phyloP scores from a whole-genome alignment of 2,329 filamentous ascomycete genomes.

The Didymella glomerata region DNA sequence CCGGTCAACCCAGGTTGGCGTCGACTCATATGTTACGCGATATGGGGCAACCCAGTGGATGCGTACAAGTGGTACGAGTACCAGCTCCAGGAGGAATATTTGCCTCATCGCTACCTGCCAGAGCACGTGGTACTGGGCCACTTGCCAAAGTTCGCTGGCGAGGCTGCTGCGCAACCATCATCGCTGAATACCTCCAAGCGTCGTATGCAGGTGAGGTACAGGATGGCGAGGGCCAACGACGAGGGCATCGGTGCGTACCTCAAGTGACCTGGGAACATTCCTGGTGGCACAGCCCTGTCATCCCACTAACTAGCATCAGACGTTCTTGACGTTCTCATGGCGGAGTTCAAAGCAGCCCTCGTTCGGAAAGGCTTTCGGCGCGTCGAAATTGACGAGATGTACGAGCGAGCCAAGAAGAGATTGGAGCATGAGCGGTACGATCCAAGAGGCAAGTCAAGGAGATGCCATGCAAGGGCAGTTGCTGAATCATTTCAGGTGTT shows the following conservation, averaged over 20 bases:
- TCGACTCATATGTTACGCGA: slow-evolving; percentile 35
- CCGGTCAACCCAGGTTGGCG: slow-evolving; percentile 23
- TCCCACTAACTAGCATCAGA: slow-evolving; percentile 25
- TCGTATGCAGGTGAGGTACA: slow-evolving; percentile 28
- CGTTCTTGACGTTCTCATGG: slow-evolving; percentile 38
- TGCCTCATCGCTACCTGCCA: slow-evolving; percentile 37
- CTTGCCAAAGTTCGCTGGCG: slow-evolving; percentile 25
- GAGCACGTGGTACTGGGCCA: slow-evolving; percentile 39
- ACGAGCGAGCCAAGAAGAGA: slow-evolving; percentile 22
- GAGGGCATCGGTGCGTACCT: slow-evolving; percentile 32
- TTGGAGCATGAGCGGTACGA: slow-evolving; percentile 31
- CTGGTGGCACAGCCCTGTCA: not conserved
- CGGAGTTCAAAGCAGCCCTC: slow-evolving; percentile 31
- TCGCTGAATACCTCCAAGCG: slow-evolving; percentile 12
- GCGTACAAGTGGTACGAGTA: slow-evolving; percentile 45
- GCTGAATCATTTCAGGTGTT: slow-evolving; percentile 17
- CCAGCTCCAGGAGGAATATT: slow-evolving; percentile 35
- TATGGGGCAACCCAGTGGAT: slow-evolving; percentile 41
- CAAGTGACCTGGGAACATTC: not conserved
- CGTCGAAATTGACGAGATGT: slow-evolving; percentile 28
- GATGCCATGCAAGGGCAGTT: not conserved
- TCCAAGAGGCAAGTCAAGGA: slow-evolving; percentile 24
- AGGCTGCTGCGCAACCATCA: slow-evolving; percentile 25
- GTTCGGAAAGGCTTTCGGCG: slow-evolving; percentile 31
- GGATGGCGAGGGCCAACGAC: slow-evolving; percentile 40